A percentile compares a stretch with the other conserved stretches of the same genome.
phyloP scores from a whole-genome alignment of 1,284 basidiomycete genomes.

The Mycena citricolor region DNA sequence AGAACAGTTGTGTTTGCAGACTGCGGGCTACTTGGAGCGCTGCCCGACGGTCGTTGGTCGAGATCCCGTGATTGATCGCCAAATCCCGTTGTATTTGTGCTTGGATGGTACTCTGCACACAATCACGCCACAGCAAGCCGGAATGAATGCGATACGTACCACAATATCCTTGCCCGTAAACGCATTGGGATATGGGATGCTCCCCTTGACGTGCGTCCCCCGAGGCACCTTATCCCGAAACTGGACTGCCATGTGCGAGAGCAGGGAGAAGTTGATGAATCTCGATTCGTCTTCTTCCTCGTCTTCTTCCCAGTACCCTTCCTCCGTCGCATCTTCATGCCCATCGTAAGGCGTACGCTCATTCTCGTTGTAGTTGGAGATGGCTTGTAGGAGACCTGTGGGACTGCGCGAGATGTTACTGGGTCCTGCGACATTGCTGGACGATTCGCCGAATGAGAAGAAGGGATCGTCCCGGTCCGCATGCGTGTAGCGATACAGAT shows the following conservation, averaged over 20 bases:
- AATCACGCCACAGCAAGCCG: constrained; percentile 4
- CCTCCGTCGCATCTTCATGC: constrained; percentile 38
- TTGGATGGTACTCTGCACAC: constrained; percentile 73
- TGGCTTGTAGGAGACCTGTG: constrained; percentile 33
- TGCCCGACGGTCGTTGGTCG: constrained; percentile 71
- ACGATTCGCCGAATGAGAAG: constrained; percentile 21
- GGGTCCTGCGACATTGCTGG: constrained; percentile 25
- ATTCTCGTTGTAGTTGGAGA: constrained; percentile 33
- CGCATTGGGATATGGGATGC: constrained; percentile 81
- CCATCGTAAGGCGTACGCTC: constrained; percentile 34
- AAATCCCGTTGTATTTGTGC: constrained; percentile 73
- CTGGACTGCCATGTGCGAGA: constrained; percentile 88
- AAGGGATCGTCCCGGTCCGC: constrained; percentile 18
- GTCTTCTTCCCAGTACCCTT: constrained; percentile 64
- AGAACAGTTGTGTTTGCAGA: constrained; percentile 90
- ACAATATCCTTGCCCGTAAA: constrained; percentile 94
- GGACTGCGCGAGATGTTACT: constrained; percentile 31
- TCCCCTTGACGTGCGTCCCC: constrained; percentile 87
- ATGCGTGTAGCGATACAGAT: constrained; percentile 10
- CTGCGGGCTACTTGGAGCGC: constrained; percentile 87
- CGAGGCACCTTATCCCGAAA: constrained; percentile 84
- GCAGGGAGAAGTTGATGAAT: constrained; percentile 84
- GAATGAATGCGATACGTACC: constrained; percentile 49
- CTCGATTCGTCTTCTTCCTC: constrained; percentile 77
- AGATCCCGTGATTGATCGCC: constrained; percentile 66